phyloP scores from a whole-genome alignment of 768 basidiomycete genomes.

The Cystobasidiopsis lactophilus region DNA sequence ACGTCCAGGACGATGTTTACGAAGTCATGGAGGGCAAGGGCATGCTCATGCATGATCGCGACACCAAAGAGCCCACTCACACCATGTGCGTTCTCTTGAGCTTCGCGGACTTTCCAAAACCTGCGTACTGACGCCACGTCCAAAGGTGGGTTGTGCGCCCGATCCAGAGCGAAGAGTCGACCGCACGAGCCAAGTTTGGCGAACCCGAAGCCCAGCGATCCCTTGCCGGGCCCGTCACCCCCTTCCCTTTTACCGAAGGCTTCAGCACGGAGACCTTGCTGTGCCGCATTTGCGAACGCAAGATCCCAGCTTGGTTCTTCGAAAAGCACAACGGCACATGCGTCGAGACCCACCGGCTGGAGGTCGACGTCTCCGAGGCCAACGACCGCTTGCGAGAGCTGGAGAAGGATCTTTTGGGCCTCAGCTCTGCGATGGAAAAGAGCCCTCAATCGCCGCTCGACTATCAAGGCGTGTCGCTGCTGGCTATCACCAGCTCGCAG shows the following conservation, averaged over 20 bases:
- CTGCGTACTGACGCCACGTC: no score
- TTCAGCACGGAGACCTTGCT: constrained; percentile 66
- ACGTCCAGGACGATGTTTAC: constrained; percentile 21
- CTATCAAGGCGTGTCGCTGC: constrained; percentile 71
- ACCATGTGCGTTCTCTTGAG: constrained; percentile 42
- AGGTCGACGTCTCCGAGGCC: constrained; percentile 79
- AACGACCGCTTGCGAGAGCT: constrained; percentile 82
- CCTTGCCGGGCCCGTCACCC: constrained; percentile 34
- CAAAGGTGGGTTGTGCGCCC: constrained; percentile 19
- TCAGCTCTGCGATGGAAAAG: constrained; percentile 3
- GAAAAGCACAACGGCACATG: constrained; percentile 99
- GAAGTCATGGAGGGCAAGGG: constrained; percentile 93
- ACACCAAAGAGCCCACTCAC: constrained; percentile 67
- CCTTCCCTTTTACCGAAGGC: constrained; percentile 52
- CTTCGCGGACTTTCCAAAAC: no score
- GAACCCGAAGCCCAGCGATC: constrained; percentile 14
- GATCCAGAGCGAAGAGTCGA: constrained; percentile 6
- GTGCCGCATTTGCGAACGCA: constrained; percentile 92
- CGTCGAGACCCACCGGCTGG: constrained; percentile 79
- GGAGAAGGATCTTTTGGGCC: constrained; percentile 40
- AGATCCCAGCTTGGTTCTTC: constrained; percentile 97
- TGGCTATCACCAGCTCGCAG: constrained; percentile 38
- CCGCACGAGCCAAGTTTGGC: constrained; percentile 8
- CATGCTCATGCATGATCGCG: constrained; percentile 90
- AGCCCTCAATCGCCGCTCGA: constrained; percentile 31